A percentile compares a stretch with the other conserved stretches of the same genome.
Evolutionary conservation across 2,329 filamentous ascomycete species (phyloP).

Genomic region (Geoglossum cookeanum): DNA sequence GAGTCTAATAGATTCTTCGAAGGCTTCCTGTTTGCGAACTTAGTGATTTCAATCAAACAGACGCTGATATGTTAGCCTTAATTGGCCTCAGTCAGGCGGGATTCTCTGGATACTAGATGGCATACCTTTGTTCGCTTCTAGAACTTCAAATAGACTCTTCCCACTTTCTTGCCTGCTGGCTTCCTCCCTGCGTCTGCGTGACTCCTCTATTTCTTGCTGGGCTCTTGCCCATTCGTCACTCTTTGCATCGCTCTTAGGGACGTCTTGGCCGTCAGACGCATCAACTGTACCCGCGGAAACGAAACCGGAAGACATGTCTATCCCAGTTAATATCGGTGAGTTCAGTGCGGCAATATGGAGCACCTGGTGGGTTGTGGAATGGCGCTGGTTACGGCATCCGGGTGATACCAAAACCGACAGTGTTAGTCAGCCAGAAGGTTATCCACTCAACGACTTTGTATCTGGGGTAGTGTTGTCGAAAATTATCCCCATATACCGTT

Average conservation of each 20-base stretch:
- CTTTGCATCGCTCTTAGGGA: slow-evolving; percentile 11
- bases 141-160: slow-evolving; percentile 50
- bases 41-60: slow-evolving; percentile 7
- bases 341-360: background rate
- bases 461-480: too few species aligned
- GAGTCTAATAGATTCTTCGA: slow-evolving; percentile 29
- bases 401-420: background rate
- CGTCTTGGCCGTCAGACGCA: slow-evolving; percentile 25
- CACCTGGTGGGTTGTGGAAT: background rate
- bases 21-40: slow-evolving; percentile 31
- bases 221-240: slow-evolving; percentile 43
- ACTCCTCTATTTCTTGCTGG: slow-evolving; percentile 43
- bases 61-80: slow-evolving; percentile 18
- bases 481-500: too few species aligned
- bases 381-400: background rate
- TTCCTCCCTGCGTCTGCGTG: slow-evolving; percentile 35
- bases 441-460: too few species aligned
- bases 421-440: background rate
- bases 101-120: background rate
- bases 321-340: background rate
- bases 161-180: slow-evolving; percentile 30
- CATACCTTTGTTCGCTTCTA: slow-evolving; percentile 69
- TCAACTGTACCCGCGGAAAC: slow-evolving; percentile 31
- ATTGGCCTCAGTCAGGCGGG: background rate
- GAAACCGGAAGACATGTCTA: slow-evolving; percentile 28